Evolutionary conservation across 2,329 filamentous ascomycete genomes (phyloP), one percentile per base, ranked within the genome.

Genomic region (Colletotrichum godetiae): DNA sequence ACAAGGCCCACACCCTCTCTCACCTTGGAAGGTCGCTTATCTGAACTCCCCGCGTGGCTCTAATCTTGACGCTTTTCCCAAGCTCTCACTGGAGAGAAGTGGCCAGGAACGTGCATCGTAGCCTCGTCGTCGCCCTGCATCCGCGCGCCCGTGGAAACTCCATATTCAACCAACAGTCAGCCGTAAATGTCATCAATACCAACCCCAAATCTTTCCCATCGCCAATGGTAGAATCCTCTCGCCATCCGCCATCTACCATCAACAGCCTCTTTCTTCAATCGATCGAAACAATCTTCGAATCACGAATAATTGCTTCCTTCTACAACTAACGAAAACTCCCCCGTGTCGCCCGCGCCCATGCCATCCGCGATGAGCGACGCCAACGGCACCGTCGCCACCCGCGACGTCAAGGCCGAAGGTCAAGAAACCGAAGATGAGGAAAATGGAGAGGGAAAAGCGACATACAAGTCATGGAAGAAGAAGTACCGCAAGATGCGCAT

Each of bases 401-500:
- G 77, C 74, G 80, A 81, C 74, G 77, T 84, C 76, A 87, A 87
- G 76, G 80, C 81, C 75, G 85, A 88, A 73, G 85, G 86, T 57
- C 78, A 80, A 58, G 77, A 80, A 33, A 78, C 78, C 52, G 81
- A 79, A 10, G 81, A 82, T 67, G 75, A 77, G 27, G 78, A 78
- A 42, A 81, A 80, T 79, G 79, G 77, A 71, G 85, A 87, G 77
- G 79, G 81, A 68, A 88, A 85, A 82, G 86, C 84, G 78, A 88
- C 85, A 4, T 91, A 92, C 82, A 92, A 90, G 79, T 93, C 91
- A 57, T 93, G 89, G 88, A 95, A 94, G 89, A 97, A 98, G 86
- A 99, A 99, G 87, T 99, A 97, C 83, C 93, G 93, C 78, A 97
- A 97, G 88, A 94, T 97, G 91, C 92, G 93, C 84, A 88, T 93